phyloP scores from a whole-genome alignment of 306 rosid genomes.

The Macrotyloma uniflorum region DNA sequence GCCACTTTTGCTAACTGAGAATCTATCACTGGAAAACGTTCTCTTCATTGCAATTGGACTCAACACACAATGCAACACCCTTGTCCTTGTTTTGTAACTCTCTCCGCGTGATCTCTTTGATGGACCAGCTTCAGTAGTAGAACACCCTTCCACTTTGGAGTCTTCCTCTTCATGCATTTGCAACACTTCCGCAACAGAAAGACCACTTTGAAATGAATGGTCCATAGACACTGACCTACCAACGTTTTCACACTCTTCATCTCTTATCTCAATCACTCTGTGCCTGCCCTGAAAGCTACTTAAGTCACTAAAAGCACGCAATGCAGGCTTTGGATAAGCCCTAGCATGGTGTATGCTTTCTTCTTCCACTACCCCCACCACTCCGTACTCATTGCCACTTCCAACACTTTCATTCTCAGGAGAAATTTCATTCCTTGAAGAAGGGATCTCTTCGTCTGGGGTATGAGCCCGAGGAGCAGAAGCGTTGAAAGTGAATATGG shows the following conservation, averaged over 20 bases:
- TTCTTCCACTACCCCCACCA: conserved; percentile 28
- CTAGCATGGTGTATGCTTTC: background rate
- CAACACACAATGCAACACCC: conserved; percentile 51
- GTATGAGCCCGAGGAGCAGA: background rate
- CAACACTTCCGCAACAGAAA: conserved; percentile 51
- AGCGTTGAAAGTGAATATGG: conserved; percentile 41
- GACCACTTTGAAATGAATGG: conserved; percentile 42
- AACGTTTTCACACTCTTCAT: conserved; percentile 45
- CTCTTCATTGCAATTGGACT: conserved; percentile 75
- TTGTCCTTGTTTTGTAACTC: conserved; percentile 53
- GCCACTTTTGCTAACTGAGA: conserved; percentile 50
- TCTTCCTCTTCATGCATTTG: conserved; percentile 47
- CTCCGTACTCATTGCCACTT: conserved; percentile 33
- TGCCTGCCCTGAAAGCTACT: conserved; percentile 57
- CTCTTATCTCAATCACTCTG: conserved; percentile 64
- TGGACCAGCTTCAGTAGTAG: conserved; percentile 39
- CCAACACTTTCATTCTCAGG: conserved; percentile 36
- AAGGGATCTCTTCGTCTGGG: conserved; percentile 14
- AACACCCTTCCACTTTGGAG: conserved; percentile 43
- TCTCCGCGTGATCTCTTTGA: conserved; percentile 52
- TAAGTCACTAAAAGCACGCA: conserved; percentile 63
- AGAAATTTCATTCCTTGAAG: conserved; percentile 28
- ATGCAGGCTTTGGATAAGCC: conserved; percentile 40
- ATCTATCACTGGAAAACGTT: conserved; percentile 69
- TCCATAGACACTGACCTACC: conserved; percentile 77